Percentiles rank a stretch among this genome's conserved stretches.
phyloP scores from a whole-genome alignment of 1,284 basidiomycete species.

The Vanrija sp. region DNA sequence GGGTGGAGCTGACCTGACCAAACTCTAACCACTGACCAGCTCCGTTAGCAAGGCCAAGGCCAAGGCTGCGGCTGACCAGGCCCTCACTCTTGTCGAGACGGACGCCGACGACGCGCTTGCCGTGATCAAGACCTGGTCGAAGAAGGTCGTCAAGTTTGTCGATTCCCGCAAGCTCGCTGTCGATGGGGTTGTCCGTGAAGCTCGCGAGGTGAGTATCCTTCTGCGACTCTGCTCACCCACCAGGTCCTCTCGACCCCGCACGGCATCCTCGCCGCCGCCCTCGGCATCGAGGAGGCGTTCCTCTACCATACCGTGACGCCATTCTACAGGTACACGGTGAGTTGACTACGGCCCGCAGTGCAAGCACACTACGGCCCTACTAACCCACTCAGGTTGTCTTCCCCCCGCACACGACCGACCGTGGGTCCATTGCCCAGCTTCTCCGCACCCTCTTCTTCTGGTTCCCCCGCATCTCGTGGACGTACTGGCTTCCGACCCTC shows the following conservation, averaged over 20 bases:
- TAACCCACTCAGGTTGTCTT: constrained; percentile 24
- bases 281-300: constrained; percentile 32
- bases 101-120: constrained; percentile 13
- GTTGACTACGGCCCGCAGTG: not conserved
- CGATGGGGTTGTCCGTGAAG: constrained; percentile 16
- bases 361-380: not conserved
- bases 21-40: not conserved
- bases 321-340: constrained; percentile 35
- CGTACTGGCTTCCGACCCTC: constrained; percentile 31
- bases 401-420: constrained; percentile 27
- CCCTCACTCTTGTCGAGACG: constrained; percentile 19
- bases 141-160: constrained; percentile 15
- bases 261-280: constrained; percentile 27
- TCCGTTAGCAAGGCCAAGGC: constrained; percentile 1
- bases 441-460: constrained; percentile 40
- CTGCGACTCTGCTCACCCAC: not conserved
- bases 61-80: constrained; percentile 7
- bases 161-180: constrained; percentile 14
- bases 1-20: not conserved
- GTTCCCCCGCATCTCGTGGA: constrained; percentile 32
- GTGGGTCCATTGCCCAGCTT: constrained; percentile 31
- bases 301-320: constrained; percentile 37
- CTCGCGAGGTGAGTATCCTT: constrained; percentile 25
- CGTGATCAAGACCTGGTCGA: constrained; percentile 3
- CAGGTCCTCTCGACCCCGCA: constrained; percentile 35